Evolutionary conservation across 371 early-diverging fungal species (phyloP).

Genomic region (Choanephora cucurbitarum): DNA sequence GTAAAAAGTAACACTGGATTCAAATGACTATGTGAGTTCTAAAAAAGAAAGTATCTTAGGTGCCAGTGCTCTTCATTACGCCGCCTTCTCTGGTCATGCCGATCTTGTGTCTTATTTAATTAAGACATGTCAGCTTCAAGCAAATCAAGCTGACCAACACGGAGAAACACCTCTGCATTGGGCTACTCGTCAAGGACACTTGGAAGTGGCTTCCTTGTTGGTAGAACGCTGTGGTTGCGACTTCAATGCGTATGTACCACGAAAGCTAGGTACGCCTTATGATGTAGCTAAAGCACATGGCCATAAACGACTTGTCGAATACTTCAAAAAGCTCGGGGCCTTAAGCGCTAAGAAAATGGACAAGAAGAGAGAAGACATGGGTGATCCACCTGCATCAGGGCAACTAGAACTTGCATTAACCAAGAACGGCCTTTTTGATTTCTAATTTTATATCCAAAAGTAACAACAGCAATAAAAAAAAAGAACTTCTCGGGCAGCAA

Average conservation of each 20-base stretch:
- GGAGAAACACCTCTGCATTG: conserved; percentile 46
- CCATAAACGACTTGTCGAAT: conserved; percentile 44
- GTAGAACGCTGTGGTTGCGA: conserved; percentile 47
- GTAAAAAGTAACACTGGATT: conserved; percentile 20
- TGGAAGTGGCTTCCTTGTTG: conserved; percentile 41
- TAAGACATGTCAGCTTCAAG: conserved; percentile 35
- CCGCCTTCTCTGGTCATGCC: conserved; percentile 47
- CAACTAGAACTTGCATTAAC: conserved; percentile 43
- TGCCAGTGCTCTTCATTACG: conserved; percentile 49
- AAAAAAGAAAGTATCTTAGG: conserved; percentile 24
- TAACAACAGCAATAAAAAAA: not conserved
- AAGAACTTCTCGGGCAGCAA: no score
- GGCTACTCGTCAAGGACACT: conserved; percentile 44
- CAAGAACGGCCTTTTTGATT: conserved; percentile 42
- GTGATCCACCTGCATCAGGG: conserved; percentile 25
- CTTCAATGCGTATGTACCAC: conserved; percentile 41
- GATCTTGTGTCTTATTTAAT: conserved; percentile 39
- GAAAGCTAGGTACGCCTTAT: conserved; percentile 41
- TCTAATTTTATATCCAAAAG: not conserved
- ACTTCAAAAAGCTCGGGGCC: conserved; percentile 47
- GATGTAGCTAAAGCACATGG: conserved; percentile 44
- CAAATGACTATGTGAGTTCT: not conserved
- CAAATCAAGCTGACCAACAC: conserved; percentile 33
- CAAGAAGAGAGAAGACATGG: conserved; percentile 44
- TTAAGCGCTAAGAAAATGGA: conserved; percentile 47